These are phyloP conservation scores for Alnus rubra DNA, from an alignment of 306 rosid species.

Conservation along the genomic window DNA sequence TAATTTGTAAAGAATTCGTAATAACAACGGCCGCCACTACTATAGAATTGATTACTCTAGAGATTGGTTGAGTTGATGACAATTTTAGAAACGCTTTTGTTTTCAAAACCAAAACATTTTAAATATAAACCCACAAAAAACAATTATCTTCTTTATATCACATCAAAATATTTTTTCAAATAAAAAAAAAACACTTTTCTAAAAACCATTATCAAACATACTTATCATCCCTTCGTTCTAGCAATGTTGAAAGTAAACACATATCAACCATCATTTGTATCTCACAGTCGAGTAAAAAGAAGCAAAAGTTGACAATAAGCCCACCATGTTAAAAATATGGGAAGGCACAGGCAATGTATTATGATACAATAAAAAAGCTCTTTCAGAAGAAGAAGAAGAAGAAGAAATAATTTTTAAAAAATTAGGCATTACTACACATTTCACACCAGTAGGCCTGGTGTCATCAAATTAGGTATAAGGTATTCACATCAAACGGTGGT, in stretches of 20 bases:
- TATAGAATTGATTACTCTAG: too few species aligned
- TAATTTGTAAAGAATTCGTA: too few species aligned
- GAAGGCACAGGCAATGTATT: conserved; percentile 61
- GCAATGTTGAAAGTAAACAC: neutral
- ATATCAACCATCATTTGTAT: conserved; percentile 17
- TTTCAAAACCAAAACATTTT: too few species aligned
- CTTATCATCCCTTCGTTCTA: too few species aligned
- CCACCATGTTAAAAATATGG: conserved; percentile 53
- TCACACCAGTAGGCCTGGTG: conserved; percentile 37
- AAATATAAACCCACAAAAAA: too few species aligned
- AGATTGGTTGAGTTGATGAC: too few species aligned
- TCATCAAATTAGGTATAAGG: conserved; percentile 20
- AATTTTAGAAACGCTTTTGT: too few species aligned
- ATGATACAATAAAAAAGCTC: conserved; percentile 40
- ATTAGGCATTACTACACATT: conserved; percentile 48
- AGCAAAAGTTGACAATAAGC: conserved; percentile 40
- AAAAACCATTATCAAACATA: too few species aligned
- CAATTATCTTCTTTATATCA: too few species aligned
- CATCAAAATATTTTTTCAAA: too few species aligned
- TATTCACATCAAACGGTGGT: conserved; percentile 31
- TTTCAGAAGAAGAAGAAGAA: conserved; percentile 9
- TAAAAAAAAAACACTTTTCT: too few species aligned
- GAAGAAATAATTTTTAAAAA: conserved; percentile 42
- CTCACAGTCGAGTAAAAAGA: conserved; percentile 16
- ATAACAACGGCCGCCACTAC: too few species aligned